Conservation (phyloP, 495 filamentous ascomycete species). For the Endocarpon pusillum region DNA sequence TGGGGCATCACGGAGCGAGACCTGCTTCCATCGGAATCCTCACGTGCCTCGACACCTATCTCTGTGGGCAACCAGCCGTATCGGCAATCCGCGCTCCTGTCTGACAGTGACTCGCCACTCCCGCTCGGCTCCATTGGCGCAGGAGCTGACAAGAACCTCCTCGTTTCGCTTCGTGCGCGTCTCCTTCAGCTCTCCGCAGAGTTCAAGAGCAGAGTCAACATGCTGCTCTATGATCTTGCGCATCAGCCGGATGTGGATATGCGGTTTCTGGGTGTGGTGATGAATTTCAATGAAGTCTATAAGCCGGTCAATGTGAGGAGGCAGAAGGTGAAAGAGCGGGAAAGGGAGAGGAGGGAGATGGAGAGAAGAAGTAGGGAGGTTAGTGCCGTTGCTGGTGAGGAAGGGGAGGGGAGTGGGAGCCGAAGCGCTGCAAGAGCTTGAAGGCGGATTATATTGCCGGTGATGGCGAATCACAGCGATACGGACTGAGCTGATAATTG, state of each 20-base stretch:
- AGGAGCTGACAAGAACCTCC: slow-evolving; percentile 43
- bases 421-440: neutral
- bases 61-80: slow-evolving; percentile 17
- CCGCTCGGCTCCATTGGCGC: slow-evolving; percentile 15
- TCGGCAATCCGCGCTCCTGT: neutral
- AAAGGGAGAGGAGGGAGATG: slow-evolving; percentile 14
- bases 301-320: slow-evolving; percentile 46
- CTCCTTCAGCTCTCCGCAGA: slow-evolving; percentile 51
- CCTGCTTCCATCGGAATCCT: slow-evolving; percentile 14
- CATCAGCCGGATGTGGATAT: slow-evolving; percentile 93
- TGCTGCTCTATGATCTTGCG: slow-evolving; percentile 73
- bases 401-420: slow-evolving; percentile 1
- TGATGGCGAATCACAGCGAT: too few species aligned
- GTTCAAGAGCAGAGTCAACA: slow-evolving; percentile 59
- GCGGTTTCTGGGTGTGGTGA: slow-evolving; percentile 83
- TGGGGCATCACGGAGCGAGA: slow-evolving; percentile 49
- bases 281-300: slow-evolving; percentile 99
- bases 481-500: neutral
- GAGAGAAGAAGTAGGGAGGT: slow-evolving; percentile 13
- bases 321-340: slow-evolving; percentile 23
- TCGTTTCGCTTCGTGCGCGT: slow-evolving; percentile 56
- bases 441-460: neutral
- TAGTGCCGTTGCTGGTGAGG: slow-evolving; percentile 1
- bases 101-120: slow-evolving; percentile 15
- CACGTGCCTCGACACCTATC: slow-evolving; percentile 13